phyloP scores from a whole-genome alignment of 306 rosid genomes.

The Trifolium dubium region DNA sequence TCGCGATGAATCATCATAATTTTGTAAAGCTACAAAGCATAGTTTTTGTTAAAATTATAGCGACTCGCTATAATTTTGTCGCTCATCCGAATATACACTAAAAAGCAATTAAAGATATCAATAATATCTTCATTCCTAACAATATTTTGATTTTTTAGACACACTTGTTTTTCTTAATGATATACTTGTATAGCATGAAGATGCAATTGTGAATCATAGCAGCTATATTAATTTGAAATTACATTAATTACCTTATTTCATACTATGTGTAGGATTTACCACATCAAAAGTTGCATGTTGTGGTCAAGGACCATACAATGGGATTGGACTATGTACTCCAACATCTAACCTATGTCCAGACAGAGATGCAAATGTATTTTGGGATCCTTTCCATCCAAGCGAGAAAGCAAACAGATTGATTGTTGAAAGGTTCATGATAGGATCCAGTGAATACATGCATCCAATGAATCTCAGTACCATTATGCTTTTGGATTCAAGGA shows the following conservation, averaged over 20 bases:
- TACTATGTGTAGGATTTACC: constrained; percentile 50
- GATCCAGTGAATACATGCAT: constrained; percentile 49
- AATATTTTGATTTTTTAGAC: too few relatives aligned
- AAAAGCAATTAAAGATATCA: too few relatives aligned
- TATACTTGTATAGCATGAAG: not conserved
- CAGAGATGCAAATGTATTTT: constrained; percentile 50
- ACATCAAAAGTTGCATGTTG: constrained; percentile 64
- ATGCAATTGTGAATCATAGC: too few relatives aligned
- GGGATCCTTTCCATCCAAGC: constrained; percentile 63
- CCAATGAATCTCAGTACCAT: constrained; percentile 64
- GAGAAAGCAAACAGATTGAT: constrained; percentile 56
- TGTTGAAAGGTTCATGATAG: constrained; percentile 52
- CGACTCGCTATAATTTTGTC: too few relatives aligned
- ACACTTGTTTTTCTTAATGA: too few relatives aligned
- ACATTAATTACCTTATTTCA: not conserved
- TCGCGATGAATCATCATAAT: too few relatives aligned
- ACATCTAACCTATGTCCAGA: constrained; percentile 55
- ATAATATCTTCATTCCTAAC: too few relatives aligned
- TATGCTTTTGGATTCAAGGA: constrained; percentile 50
- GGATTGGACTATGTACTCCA: constrained; percentile 56
- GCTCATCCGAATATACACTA: too few relatives aligned
- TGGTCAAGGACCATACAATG: constrained; percentile 63
- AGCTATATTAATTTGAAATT: not conserved
- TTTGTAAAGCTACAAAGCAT: too few relatives aligned
- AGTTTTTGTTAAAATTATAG: too few relatives aligned